Evolutionary conservation across 106 monocot species (phyloP).

Genomic region (Vanilla planifolia): DNA sequence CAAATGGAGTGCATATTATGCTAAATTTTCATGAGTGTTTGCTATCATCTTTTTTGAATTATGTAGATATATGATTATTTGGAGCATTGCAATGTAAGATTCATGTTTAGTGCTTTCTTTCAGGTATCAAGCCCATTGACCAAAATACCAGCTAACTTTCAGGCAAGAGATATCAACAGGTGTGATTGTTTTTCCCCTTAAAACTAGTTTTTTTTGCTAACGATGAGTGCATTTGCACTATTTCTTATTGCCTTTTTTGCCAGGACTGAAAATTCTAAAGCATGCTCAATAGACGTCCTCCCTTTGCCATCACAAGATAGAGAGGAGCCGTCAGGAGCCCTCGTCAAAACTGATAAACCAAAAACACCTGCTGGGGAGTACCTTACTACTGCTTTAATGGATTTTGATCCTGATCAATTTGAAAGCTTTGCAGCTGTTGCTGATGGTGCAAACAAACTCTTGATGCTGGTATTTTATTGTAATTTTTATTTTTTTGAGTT

Average conservation of each 20-base stretch:
- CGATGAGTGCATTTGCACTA: neutral
- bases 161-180: conserved; percentile 52
- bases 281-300: conserved; percentile 20
- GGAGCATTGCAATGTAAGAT: neutral
- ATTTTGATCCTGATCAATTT: conserved; percentile 95
- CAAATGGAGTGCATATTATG: too few relatives aligned
- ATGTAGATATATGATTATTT: neutral
- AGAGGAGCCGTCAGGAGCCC: conserved; percentile 45
- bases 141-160: conserved; percentile 25
- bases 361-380: conserved; percentile 99
- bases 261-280: conserved; percentile 58
- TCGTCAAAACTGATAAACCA: conserved; percentile 76
- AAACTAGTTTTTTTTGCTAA: conserved; percentile 1
- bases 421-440: conserved; percentile 85
- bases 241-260: conserved; percentile 1
- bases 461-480: conserved; percentile 76
- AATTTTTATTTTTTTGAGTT: neutral
- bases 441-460: conserved; percentile 97
- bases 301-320: conserved; percentile 38
- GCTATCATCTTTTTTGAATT: too few relatives aligned
- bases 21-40: too few relatives aligned
- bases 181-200: conserved; percentile 6
- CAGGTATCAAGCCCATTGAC: conserved; percentile 74
- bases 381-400: conserved; percentile 76
- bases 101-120: conserved; percentile 2